A percentile compares a stretch with the other conserved stretches of the same genome.
These are phyloP conservation scores for Penicillium odoratum DNA, from an alignment of 495 filamentous ascomycete species.

Conservation along the genomic window DNA sequence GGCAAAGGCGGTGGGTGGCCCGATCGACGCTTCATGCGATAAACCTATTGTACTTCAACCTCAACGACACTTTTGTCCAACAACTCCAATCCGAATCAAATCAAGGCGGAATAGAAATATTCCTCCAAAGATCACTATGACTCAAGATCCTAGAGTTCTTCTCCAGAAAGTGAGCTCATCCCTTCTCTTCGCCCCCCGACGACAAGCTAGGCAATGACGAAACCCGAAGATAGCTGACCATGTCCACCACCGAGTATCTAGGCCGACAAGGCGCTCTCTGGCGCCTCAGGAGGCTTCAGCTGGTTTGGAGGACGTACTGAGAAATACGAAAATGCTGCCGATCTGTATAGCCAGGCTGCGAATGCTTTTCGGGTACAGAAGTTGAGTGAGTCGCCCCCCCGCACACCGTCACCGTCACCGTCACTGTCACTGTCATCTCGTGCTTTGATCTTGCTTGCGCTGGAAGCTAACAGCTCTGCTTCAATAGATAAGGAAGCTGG, in stretches of 20 bases:
- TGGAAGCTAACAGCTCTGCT: conserved; percentile 7
- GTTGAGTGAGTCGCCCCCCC: conserved; percentile 53
- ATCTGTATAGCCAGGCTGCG: conserved; percentile 77
- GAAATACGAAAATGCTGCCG: conserved; percentile 81
- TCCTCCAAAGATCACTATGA: conserved; percentile 25
- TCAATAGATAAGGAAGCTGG: conserved; percentile 75
- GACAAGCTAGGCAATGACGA: conserved; percentile 28
- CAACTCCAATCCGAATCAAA: conserved; percentile 4
- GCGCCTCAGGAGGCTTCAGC: conserved; percentile 69
- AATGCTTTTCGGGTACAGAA: conserved; percentile 78
- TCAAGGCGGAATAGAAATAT: conserved; percentile 1
- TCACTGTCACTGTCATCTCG: conserved; percentile 10
- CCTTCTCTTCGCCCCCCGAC: conserved; percentile 17
- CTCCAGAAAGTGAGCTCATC: conserved; percentile 53
- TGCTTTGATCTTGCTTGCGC: neutral
- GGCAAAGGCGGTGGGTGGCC: conserved; percentile 23
- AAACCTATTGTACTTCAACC: conserved; percentile 11
- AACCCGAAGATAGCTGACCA: conserved; percentile 31
- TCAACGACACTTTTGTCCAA: neutral
- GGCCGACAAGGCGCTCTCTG: conserved; percentile 75
- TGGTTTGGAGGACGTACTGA: conserved; percentile 79
- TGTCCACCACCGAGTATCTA: conserved; percentile 33
- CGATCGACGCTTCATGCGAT: conserved; percentile 27
- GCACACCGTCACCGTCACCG: neutral
- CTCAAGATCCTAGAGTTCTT: conserved; percentile 57